Evolutionary conservation across 2,329 filamentous ascomycete genomes (phyloP).

Genomic region (Exophiala calicioides): DNA sequence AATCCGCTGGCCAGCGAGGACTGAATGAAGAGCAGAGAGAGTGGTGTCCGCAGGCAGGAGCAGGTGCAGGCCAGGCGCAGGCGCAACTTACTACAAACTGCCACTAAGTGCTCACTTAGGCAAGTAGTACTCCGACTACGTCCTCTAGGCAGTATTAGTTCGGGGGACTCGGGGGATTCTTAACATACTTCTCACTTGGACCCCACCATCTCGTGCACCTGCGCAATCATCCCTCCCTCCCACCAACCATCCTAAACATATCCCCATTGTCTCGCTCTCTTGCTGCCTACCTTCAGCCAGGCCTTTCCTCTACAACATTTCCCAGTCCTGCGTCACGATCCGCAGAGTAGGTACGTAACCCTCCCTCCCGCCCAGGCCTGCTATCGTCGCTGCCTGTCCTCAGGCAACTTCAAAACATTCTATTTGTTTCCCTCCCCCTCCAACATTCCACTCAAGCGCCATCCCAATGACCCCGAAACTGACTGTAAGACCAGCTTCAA

Average conservation of each 20-base stretch:
- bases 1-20: no score
- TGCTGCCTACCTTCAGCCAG: slow-evolving; percentile 9
- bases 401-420: no score
- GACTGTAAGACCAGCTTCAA: slow-evolving; percentile 12
- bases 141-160: no score
- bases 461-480: slow-evolving; percentile 12
- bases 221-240: slow-evolving; percentile 8
- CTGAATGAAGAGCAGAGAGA: no score
- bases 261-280: background rate
- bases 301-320: slow-evolving; percentile 2
- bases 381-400: slow-evolving; percentile 5
- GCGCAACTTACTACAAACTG: no score
- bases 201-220: slow-evolving; percentile 8
- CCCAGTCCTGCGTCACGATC: slow-evolving; percentile 9
- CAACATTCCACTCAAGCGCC: slow-evolving; percentile 1
- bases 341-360: slow-evolving; percentile 12
- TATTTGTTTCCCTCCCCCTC: slow-evolving; percentile 3
- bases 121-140: no score
- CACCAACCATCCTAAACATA: slow-evolving; percentile 3
- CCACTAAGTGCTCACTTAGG: no score
- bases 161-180: no score
- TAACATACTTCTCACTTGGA: background rate
- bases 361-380: background rate
- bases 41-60: no score
- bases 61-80: no score